Percentiles rank a stretch among this genome's conserved stretches.
Conservation (phyloP, 441 rosid genomes). For the Syzygium syzygioides region DNA sequence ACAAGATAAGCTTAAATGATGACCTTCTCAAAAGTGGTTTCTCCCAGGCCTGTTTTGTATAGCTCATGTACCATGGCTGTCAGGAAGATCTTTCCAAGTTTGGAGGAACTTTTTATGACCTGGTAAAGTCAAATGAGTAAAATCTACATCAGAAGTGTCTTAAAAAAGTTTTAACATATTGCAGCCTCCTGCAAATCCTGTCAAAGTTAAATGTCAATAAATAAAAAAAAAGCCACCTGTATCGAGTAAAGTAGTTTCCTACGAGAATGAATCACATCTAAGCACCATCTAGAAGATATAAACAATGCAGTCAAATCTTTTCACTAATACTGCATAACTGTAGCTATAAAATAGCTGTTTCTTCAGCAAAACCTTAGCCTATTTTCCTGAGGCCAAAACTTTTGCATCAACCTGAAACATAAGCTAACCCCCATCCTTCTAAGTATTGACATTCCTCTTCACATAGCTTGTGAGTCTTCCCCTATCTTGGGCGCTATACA, state of each 20-base stretch:
- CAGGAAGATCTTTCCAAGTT: constrained; percentile 74
- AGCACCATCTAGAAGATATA: neutral
- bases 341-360: neutral
- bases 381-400: neutral
- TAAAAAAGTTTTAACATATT: neutral
- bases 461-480: neutral
- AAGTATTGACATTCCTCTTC: neutral
- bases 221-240: neutral
- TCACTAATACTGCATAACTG: neutral
- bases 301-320: neutral
- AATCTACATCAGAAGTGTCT: neutral
- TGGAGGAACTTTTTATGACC: constrained; percentile 77
- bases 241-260: neutral
- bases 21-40: constrained; percentile 86
- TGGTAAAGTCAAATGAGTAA: constrained; percentile 16
- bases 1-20: neutral
- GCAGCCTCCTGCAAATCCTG: neutral
- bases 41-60: constrained; percentile 90
- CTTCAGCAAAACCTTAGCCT: neutral
- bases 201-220: neutral
- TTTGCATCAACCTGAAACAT: neutral
- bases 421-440: neutral
- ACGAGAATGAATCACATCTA: neutral
- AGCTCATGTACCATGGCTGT: constrained; percentile 94
- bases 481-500: neutral